A percentile compares a stretch with the other conserved stretches of the same genome.
These are phyloP conservation scores for Cryptosporidium sp. DNA, from an alignment of 169 alveolate species.

Conservation along the genomic window DNA sequence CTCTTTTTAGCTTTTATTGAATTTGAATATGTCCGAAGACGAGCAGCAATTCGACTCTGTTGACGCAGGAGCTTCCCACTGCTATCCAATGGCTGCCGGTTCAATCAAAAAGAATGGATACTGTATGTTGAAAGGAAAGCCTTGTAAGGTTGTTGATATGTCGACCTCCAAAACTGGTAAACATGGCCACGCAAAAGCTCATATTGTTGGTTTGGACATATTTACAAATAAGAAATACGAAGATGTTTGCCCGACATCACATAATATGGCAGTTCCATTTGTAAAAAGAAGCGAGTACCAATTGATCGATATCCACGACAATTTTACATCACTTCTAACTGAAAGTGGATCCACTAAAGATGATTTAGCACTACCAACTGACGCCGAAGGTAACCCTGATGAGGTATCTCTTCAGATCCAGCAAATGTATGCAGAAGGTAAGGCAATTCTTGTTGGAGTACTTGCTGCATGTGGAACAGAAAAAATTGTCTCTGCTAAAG, in stretches of 20 bases:
- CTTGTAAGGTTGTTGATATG: conserved; percentile 96
- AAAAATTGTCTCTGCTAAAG: conserved; percentile 88
- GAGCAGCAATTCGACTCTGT: conserved; percentile 84
- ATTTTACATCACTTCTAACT: conserved; percentile 91
- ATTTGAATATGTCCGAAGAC: conserved; percentile 76
- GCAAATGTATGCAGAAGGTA: conserved; percentile 85
- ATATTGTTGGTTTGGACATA: conserved; percentile 97
- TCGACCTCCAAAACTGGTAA: conserved; percentile 98
- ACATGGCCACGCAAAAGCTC: conserved; percentile 99
- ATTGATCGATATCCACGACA: conserved; percentile 92
- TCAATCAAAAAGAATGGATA: conserved; percentile 96
- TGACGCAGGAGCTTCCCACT: conserved; percentile 96
- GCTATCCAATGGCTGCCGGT: conserved; percentile 96
- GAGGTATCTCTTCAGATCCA: conserved; percentile 91
- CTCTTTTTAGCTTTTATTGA: neutral
- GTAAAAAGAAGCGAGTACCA: conserved; percentile 93
- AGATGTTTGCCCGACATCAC: conserved; percentile 97
- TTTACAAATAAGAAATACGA: conserved; percentile 97
- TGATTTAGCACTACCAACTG: conserved; percentile 95
- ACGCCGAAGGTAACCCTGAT: conserved; percentile 91
- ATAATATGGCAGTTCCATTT: conserved; percentile 97
- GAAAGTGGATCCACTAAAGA: conserved; percentile 95
- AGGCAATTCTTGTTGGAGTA: conserved; percentile 90
- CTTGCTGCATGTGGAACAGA: conserved; percentile 92
- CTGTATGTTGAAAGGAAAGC: conserved; percentile 97